Base-by-base conservation (phyloP, 2,329 filamentous ascomycete species). In the Hypomyces rosellus region DNA sequence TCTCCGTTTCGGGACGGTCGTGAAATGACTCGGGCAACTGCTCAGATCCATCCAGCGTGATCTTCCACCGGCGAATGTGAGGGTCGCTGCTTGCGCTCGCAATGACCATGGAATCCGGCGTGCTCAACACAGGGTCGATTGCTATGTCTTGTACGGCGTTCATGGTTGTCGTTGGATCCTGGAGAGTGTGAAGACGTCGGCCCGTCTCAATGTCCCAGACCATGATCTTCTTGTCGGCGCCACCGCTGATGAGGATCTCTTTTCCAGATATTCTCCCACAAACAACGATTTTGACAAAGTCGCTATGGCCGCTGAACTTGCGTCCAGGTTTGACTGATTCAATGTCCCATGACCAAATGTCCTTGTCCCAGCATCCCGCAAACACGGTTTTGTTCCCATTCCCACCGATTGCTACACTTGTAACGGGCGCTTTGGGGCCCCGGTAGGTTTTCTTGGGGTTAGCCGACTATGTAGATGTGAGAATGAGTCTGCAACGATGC, bases 281-380 rank as follows among this genome's bases (percentile, higher is more conserved):
- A 13, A 86, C 69, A 3, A 97, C 72, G 4, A 86, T 77, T 70
- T 96, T 96, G 60, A 99, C 87, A 63, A 99, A 99, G 69, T 99
- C 93, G 2, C 80, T 75, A 67, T 97, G 92, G 4, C 89, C 90
- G 51, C 78, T 77, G 58, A 84, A 90, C 55, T 76, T 83, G 54
- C 72, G 76, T n/a, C 72, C 74, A 1, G 73, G 69, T 30, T 73
- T 65, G 40, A 73, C 74, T 3, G 81, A 81, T 15, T 76, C 71
- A 33, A 85, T 71, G 60, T 88, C 77, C 87, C 89, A 96, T 33
- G 86, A 87, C 84, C 90, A 96, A 51, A 97, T 79, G 16, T 82
- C 78, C 71, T 95, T 96, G 70, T 99, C 92, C 93, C 93, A 99
- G 52, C 85, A 93, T 34, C 91, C 92, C 20, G 89, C 89, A 66